Percentiles rank a stretch among this genome's conserved stretches.
Evolutionary conservation across 2,329 filamentous ascomycete species (phyloP).

Genomic region (Knufia fluminis): DNA sequence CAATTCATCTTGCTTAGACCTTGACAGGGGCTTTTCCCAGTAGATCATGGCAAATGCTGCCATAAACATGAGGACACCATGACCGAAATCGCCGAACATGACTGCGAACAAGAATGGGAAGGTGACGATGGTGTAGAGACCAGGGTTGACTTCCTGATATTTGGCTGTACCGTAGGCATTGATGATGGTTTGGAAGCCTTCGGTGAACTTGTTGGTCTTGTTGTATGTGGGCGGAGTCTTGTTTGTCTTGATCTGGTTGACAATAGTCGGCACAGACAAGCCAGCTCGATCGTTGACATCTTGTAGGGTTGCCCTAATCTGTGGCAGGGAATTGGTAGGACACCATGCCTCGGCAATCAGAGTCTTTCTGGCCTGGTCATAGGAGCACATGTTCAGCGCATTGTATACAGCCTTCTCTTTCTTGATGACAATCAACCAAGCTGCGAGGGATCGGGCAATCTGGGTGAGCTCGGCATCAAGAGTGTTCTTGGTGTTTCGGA

Average conservation of each 20-base stretch:
- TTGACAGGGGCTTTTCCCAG: constrained; percentile 73
- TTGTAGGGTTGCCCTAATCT: constrained; percentile 87
- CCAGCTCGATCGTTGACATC: constrained; percentile 95
- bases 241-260: constrained; percentile 94
- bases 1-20: constrained; percentile 90
- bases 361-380: constrained; percentile 89
- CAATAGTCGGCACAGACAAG: constrained; percentile 93
- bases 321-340: constrained; percentile 76
- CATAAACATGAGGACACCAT: constrained; percentile 78
- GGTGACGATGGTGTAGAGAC: constrained; percentile 87
- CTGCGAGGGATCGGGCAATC: constrained; percentile 83
- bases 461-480: constrained; percentile 87
- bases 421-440: constrained; percentile 95
- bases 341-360: constrained; percentile 97
- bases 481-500: constrained; percentile 90
- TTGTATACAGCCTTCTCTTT: constrained; percentile 98
- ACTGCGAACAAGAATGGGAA: constrained; percentile 99
- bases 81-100: constrained; percentile 98
- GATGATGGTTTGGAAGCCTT: constrained; percentile 97
- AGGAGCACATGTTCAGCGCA: constrained; percentile 91
- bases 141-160: constrained; percentile 94
- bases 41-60: constrained; percentile 90
- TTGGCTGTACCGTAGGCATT: constrained; percentile 97
- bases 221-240: constrained; percentile 96
- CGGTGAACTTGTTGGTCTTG: constrained; percentile 97